A percentile compares a stretch with the other conserved stretches of the same genome.
Evolutionary conservation across 208 protist species (phyloP).

Genomic region (Balamuthia mandrillaris): DNA sequence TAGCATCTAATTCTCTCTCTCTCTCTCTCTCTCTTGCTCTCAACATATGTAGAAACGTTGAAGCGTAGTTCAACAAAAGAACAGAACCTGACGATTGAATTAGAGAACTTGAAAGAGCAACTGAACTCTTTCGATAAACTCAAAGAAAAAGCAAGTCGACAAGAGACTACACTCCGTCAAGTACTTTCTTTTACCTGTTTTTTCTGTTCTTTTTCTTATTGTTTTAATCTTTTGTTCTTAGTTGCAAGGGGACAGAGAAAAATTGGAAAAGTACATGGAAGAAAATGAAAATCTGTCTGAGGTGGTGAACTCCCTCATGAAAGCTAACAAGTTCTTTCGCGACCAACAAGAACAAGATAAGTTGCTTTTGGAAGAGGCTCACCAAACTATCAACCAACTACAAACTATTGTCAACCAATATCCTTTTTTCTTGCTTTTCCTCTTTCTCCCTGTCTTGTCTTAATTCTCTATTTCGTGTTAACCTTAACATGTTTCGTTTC

Average conservation of each 20-base stretch:
- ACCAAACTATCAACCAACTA: background rate
- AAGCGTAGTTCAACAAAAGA: too few relatives aligned
- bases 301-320: background rate
- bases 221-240: too few relatives aligned
- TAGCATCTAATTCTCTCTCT: too few relatives aligned
- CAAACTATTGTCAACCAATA: too few relatives aligned
- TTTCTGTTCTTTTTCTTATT: background rate
- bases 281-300: background rate
- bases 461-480: too few relatives aligned
- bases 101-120: background rate
- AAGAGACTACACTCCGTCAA: background rate
- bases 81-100: background rate
- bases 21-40: too few relatives aligned
- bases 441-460: too few relatives aligned
- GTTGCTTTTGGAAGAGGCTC: background rate
- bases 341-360: background rate
- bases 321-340: conserved; percentile 1
- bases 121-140: background rate
- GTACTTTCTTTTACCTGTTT: background rate
- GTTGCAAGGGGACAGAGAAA: background rate
- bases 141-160: background rate
- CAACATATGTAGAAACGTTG: too few relatives aligned
- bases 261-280: background rate
- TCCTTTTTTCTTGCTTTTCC: too few relatives aligned
- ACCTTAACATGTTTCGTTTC: too few relatives aligned